Base-by-base conservation (phyloP, 2,329 filamentous ascomycete species). In the Diplodia intermedia region DNA sequence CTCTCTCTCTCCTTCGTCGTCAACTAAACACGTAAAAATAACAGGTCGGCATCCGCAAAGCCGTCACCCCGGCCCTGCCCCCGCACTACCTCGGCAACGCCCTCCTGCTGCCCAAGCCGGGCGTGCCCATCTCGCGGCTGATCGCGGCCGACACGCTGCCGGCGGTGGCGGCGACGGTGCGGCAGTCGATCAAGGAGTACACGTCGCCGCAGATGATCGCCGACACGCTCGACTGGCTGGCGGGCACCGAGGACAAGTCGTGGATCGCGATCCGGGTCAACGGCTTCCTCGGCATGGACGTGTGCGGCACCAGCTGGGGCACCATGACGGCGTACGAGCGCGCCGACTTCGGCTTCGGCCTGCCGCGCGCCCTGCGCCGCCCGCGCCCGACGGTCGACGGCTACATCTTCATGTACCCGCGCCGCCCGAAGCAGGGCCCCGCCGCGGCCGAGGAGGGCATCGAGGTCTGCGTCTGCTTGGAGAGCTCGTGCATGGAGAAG, bases 341-440 rank as follows among this genome's bases (percentile, higher is more conserved):
- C 47, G 74, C 75, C 65, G 74, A 77, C 65, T 77, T 77, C 63
- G 75, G 75, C 2, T 77, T 77, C 57, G 75, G 75, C 4, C 15
- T 68, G 52, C 74, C 72, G 7, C 61, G 49, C 52, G 70, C 70
- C 29, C 9, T 63, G 43, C 61, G 73, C 2, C 71, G 70, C 62
- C 72, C 73, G 0, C 60, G 67, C 36, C 71, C 72, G 20, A 66
- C 63, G 23, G 68, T 71, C 20, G 72, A 73, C 31, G 71, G 71
- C 2, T 72, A 66, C 57, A 61, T 74, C 9, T 72, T 72, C 29
- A 66, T 72, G 7, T 70, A 70, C 33, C 73, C 73, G 38, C 67
- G 55, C 18, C 57, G 73, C 18, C 67, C 69, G 36, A 71, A 69
- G 36, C 33, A 29, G 9, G 52, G 29, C 15, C 11, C 26, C 26